A percentile compares a stretch with the other conserved stretches of the same genome.
These are phyloP conservation scores for Yamadazyma phyllophila DNA, from an alignment of 805 yeast species.

Conservation along the genomic window DNA sequence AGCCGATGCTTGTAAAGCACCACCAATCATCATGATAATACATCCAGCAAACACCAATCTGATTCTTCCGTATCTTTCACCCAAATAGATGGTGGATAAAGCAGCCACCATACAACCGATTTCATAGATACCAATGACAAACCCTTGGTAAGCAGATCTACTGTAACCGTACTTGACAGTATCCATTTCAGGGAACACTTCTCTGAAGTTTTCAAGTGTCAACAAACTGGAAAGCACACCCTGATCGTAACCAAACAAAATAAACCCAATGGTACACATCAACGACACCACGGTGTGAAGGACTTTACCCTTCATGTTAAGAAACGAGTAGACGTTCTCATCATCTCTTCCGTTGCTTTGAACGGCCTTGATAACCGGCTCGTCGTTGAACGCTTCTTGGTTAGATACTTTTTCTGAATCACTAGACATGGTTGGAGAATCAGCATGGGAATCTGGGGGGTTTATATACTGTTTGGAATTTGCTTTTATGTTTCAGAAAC, in stretches of 20 bases:
- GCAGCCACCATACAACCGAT: slow-evolving; percentile 78
- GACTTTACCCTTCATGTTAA: slow-evolving; percentile 12
- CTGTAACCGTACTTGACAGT: slow-evolving; percentile 12
- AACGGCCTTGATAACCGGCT: not conserved
- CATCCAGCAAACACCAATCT: slow-evolving; percentile 59
- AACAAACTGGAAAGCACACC: slow-evolving; percentile 71
- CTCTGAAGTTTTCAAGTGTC: slow-evolving; percentile 45
- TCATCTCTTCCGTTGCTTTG: slow-evolving; percentile 10
- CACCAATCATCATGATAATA: slow-evolving; percentile 58
- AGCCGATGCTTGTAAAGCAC: slow-evolving; percentile 56
- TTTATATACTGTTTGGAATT: not conserved
- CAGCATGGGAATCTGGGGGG: not conserved
- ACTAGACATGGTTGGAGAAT: slow-evolving; percentile 2
- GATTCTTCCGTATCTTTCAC: slow-evolving; percentile 67
- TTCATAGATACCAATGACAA: slow-evolving; percentile 61
- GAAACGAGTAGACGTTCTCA: slow-evolving; percentile 7
- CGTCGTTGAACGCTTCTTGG: not conserved
- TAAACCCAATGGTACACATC: slow-evolving; percentile 47
- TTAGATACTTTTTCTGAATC: slow-evolving; percentile 10
- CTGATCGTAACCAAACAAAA: slow-evolving; percentile 75
- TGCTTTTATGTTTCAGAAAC: no score
- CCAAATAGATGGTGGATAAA: slow-evolving; percentile 55
- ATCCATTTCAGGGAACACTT: slow-evolving; percentile 30
- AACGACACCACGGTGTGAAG: slow-evolving; percentile 12
- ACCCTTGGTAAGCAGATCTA: slow-evolving; percentile 54